Evolutionary conservation across 2,329 filamentous ascomycete species (phyloP), one percentile per base, ranked within the genome.

Genomic region (Penicillium sp.): DNA sequence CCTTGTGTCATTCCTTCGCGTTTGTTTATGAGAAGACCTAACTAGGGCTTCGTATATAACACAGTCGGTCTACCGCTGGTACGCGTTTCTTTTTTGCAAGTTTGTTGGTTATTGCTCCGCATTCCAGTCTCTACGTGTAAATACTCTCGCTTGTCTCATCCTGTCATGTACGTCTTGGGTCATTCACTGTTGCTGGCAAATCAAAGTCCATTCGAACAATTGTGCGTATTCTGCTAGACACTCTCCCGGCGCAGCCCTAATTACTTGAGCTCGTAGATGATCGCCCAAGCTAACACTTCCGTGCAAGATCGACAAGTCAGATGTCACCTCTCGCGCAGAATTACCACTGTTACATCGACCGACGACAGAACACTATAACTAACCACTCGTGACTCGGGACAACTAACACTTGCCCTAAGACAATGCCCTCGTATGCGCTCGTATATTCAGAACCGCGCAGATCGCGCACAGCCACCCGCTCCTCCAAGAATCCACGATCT

Each of bases 131-230:
- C 16, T 25, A 7, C 22, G 12, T 37, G 14, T 30, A 28, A 16
- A 40, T 35, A 49, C 29, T 18, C 22, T 38, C 35, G 35, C 35
- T 50, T 41, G 46, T 46, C 5, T 40, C 47, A 49, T 41, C 47
- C 46, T 29, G 27, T 30, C 19, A 35, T 34, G 27, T 40, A 39
- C 25, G 28, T 8, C n/a, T 31, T 39, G 29, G n/a, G 16, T 30
- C 47, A 35, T 46, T 50, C 37, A 11, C 46, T 50, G 36, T 35
- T 13, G 9, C 3, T 19, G n/a, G 4, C 12, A 3, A 19, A 35
- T 34, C 22, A 8, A 46, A 40, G 25, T 3, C 30, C 35, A 34
- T 18, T 29, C 19, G 25, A 42, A 18, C 25, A 12, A 39, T 46
- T 50, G 34, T 25, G 27, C 25, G 4, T 27, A n/a, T 18, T 1